Conservation (phyloP, 345 rosid species). For the Brassica carinata region DNA sequence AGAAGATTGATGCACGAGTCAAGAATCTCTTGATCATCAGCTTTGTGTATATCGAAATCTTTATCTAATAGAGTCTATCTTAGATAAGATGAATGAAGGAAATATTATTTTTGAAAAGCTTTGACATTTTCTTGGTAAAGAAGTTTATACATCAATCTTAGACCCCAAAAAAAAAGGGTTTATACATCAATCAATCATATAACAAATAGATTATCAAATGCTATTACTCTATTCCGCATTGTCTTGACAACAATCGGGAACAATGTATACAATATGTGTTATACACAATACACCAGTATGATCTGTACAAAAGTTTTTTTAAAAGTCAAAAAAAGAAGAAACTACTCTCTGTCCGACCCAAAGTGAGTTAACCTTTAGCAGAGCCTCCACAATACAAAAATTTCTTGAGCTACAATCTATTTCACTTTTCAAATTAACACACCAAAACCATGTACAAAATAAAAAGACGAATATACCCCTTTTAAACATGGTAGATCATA, state of each 20-base stretch:
- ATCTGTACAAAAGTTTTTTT: slow-evolving; percentile 21
- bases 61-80: too few relatives aligned
- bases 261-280: slow-evolving; percentile 4
- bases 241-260: background rate
- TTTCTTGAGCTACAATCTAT: slow-evolving; percentile 24
- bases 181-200: background rate
- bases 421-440: slow-evolving; percentile 14
- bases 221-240: background rate
- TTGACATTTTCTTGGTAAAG: background rate
- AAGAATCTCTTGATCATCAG: too few relatives aligned
- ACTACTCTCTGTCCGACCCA: background rate
- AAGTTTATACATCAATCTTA: background rate
- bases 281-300: background rate
- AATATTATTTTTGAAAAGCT: too few relatives aligned
- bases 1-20: too few relatives aligned
- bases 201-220: background rate
- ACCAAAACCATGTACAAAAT: slow-evolving; percentile 33
- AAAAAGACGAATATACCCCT: slow-evolving; percentile 23
- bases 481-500: slow-evolving; percentile 74
- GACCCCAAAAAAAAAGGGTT: too few relatives aligned
- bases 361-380: background rate
- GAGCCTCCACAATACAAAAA: slow-evolving; percentile 32
- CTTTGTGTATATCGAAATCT: too few relatives aligned
- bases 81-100: too few relatives aligned
- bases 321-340: background rate